Evolutionary conservation across 352 stramenopile genomes (phyloP), one percentile per base, ranked within the genome.

Genomic region (Globisporangium paroecandrum): DNA sequence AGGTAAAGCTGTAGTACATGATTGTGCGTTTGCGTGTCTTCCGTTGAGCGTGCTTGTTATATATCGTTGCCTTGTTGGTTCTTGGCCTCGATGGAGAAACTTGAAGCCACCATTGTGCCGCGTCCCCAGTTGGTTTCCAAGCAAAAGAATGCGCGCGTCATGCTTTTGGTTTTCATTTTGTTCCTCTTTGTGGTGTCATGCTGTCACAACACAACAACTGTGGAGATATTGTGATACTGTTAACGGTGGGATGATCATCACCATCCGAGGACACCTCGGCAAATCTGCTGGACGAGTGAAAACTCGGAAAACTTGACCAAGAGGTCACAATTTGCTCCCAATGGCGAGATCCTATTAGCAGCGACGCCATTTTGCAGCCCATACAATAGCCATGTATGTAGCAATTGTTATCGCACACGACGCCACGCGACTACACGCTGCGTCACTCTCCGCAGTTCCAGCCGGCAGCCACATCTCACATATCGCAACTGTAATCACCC

Each of bases 91-190:
- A 10, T 22, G 24, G 24, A 22, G 32, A 36, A 29, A 13, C 53
- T 34, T 27, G 24, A 20, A 58, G 25, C 12, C 24, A 9, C 29
- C 54, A 7, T 58, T 22, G 25, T 34, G 53, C 25, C 13, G 24
- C 24, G 12, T 7, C 53, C 22, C 54, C 54, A 58, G 54, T 58
- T 58, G 54, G 54, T 58, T 58, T 41, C 25, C 15, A 57, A 27
- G 51, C 22, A 57, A 25, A 32, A 18, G 38, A 46, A 13, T 18
- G 12, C 12, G 36, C 24, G 24, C 24, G 53, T 29, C 51, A 9
- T 57, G 22, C 6, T 41, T 20, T 38, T 29, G 3, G 3, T 20
- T n/a, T 29, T 41, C 54, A 58, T 58, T 38, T 38, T n/a, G 25
- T 15, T 41, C 54, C 41, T 49, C 41, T 20, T 49, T n/a, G 51